Base-by-base conservation (phyloP, 2,329 filamentous ascomycete species). In the Biscogniauxia sp. region DNA sequence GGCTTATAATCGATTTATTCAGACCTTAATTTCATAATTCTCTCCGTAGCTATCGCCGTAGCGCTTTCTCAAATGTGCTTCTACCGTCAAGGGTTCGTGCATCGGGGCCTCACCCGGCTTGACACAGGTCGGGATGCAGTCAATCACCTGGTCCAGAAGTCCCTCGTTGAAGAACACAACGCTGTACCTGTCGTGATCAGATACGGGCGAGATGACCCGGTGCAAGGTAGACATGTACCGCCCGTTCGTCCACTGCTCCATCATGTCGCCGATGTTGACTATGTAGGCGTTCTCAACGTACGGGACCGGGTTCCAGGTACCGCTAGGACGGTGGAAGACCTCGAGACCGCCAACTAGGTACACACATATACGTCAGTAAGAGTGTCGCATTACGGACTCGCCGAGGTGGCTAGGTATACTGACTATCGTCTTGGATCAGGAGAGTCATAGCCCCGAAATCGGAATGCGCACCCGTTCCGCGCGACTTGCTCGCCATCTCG, bases 91-190 rank as follows among this genome's bases (percentile, higher is more conserved):
- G 1, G 75, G 71, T 49, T 68, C 64, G 56, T 74, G 71, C 20
- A 66, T 59, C 11, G 75, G 69, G 37, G 60, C 62, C 58, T 75
- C 70, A 15, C 74, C 73, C 1, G 66, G 58, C 15, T 65, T 55
- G n/a, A 76, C 57, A 58, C 75, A 77, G 0, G 70, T 74, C 5
- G 74, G 71, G 25, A 77, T 70, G 53, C 70, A 72, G 53, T 76
- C 71, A 37, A 77, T 72, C 3, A 75, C 66, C 55, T 72, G 68
- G 41, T 74, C 71, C 19, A 72, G 55, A 15, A 68, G 60, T n/a
- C 72, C 72, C 53, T 73, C 71, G 58, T 74, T 73, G 63, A 74
- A 74, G 62, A 73, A 72, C 6, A 71, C 71, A 32, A 72, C 65
- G 15, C 69, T 73, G 53, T 73, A 73, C 50, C 72, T 68, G 26